These are phyloP conservation scores for Penicillium odoratum DNA, from an alignment of 495 filamentous ascomycete genomes.

Conservation along the genomic window DNA sequence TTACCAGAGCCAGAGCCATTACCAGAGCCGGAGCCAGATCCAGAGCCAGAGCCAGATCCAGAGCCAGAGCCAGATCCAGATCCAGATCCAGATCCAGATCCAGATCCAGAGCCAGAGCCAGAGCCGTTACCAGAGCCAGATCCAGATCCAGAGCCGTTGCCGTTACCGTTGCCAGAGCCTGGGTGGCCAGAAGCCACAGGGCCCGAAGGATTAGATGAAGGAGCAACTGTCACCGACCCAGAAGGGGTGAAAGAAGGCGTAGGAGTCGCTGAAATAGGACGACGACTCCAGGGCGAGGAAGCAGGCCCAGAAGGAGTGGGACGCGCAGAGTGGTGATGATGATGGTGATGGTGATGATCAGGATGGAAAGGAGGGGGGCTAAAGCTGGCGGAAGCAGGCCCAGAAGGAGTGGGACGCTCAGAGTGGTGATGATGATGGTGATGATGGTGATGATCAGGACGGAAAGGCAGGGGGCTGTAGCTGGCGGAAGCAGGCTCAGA, in stretches of 20 bases:
- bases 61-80: background rate
- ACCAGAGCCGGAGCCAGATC: background rate
- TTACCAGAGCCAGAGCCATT: background rate
- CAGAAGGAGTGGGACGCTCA: too few species aligned
- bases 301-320: background rate
- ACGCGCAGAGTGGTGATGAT: background rate
- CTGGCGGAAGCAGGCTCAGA: background rate
- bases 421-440: too few species aligned
- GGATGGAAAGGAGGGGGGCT: background rate
- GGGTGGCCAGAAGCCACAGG: too few species aligned
- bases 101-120: background rate
- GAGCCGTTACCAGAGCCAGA: background rate
- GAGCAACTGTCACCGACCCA: background rate
- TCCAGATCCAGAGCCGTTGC: background rate
- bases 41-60: background rate
- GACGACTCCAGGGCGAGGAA: background rate
- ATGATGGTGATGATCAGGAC: too few species aligned
- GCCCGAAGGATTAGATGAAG: background rate
- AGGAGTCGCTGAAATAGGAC: background rate
- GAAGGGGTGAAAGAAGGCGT: background rate
- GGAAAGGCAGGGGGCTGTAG: background rate
- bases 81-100: background rate
- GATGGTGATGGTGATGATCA: too few species aligned
- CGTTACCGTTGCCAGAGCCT: slow-evolving; percentile 5
- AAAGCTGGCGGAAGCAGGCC: background rate